Evolutionary conservation across 108 stramenopile genomes (phyloP), one percentile per base, ranked within the genome.

Genomic region (Cyclostephanos tholiformis): DNA sequence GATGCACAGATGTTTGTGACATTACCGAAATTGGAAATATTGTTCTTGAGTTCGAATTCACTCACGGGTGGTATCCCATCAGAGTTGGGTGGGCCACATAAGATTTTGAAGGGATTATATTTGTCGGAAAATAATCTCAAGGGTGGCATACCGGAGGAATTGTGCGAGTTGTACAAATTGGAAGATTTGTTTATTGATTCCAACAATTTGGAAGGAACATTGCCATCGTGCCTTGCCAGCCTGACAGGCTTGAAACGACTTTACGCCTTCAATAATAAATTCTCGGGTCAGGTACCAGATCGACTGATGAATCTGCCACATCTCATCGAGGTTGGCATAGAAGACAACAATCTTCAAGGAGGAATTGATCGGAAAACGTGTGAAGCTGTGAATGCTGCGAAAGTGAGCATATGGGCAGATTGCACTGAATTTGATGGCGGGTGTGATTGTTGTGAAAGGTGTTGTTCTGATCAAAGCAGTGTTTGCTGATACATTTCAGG

Each of bases 101-200:
- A 67, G 52, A 27, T 56, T 12, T 50, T 90, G 23, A 79, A 78
- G 57, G 75, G 76, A 14, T 80, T 93, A 17, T 87, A 89, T 29
- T 63, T 93, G 14, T 85, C 76, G 11, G 74, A 87, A 36, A 93
- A 93, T 68, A 65, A 76, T 27, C 55, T 93, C 9, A 68, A 72
- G 16, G 92, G 92, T 10, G 56, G 74, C 48, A 81, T 93, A 22
- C 86, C 92, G 20, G 74, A 79, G 55, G 58, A 62, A 25, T 22
- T 86, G 29, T 82, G 80, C 63, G 63, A 69, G 22, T 50, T 89
- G 67, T 69, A 77, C 61, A 82, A 71, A 30, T 69, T 89, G 70
- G 77, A 78, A 63, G 59, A 78, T 71, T 41, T 78, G 27, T 78
- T 78, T 51, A 22, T 78, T 13, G 77, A 78, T 66, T 43, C 62